Evolutionary conservation across 345 rosid genomes (phyloP), one percentile per base, ranked within the genome.

Genomic region (Linum tenue): DNA sequence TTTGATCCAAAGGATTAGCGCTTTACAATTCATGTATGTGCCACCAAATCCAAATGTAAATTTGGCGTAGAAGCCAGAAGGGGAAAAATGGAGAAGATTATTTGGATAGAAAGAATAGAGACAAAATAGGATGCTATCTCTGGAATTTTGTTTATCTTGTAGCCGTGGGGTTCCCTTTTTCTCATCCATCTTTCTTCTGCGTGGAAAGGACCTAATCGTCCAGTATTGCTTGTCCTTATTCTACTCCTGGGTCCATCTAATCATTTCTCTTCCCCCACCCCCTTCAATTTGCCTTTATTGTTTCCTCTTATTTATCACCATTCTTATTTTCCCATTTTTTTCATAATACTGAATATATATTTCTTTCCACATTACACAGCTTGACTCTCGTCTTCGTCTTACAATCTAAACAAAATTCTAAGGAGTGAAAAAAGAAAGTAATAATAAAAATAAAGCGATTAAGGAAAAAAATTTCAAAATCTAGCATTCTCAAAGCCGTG

Each of bases 401-500:
- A 79, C 82, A 80, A 69, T 16, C 9, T 15, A 17, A 56, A 12
- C 36, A 22, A 22, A 9, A 8, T 17, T 17, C 36, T 17, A 17
- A 57, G 3, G 5, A 17, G 3, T 57, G 5, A 57, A 57, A 57
- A n/a, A 57, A 17, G 35, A 14, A 17, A 57, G 11, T 5, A 57
- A 57, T 16, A 9, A 37, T 57, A 22, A 22, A 22, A 22, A 22
- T 22, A 22, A 22, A 22, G 31, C 31, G 31, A 22, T 22, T 22
- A 22, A 22, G 31, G 0, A 41, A 6, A 55, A 57, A 55, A 22
- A n/a, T 58, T 2, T 80, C 79, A 89, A 77, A 91, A 91, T 83
- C 98, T 85, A 37, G 98, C 98, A 60, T 91, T 82, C 68, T 91
- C 98, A 71, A 91, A 88, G 64, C 98, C 98, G 81, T 91, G 98